Percentiles rank a stretch among this genome's conserved stretches.
phyloP scores from a whole-genome alignment of 257 asterid genomes.

The Buddleja alternifolia region DNA sequence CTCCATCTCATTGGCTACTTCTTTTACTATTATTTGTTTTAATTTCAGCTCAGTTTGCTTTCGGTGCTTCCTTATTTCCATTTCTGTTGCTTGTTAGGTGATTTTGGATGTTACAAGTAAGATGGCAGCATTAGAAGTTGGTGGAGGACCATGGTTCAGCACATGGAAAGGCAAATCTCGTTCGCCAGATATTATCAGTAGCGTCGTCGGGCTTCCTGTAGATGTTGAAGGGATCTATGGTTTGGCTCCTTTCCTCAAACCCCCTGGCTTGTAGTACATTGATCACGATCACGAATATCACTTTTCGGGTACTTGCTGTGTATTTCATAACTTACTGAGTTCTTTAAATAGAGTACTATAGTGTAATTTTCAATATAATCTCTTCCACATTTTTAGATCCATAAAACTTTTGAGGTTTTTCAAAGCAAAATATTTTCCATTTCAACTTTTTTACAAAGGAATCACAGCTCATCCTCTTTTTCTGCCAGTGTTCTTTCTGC shows the following conservation, averaged over 20 bases:
- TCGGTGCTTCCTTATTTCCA: not conserved
- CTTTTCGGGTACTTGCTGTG: too few relatives aligned
- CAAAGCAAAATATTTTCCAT: too few relatives aligned
- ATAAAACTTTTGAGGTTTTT: too few relatives aligned
- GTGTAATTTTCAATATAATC: not conserved
- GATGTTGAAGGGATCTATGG: constrained; percentile 68
- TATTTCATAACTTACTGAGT: too few relatives aligned
- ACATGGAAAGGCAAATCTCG: constrained; percentile 78
- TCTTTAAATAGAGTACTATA: not conserved
- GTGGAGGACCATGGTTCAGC: constrained; percentile 98
- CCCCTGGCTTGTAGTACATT: constrained; percentile 78
- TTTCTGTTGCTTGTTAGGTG: constrained; percentile 44
- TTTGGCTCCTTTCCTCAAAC: constrained; percentile 73
- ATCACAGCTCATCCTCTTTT: constrained; percentile 16
- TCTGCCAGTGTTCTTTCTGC: constrained; percentile 3
- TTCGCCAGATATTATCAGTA: constrained; percentile 60
- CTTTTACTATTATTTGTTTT: too few relatives aligned
- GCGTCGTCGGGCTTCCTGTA: constrained; percentile 62
- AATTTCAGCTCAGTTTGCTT: not conserved
- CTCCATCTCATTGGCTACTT: constrained; percentile 11
- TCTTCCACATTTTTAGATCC: too few relatives aligned
- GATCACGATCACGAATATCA: not conserved
- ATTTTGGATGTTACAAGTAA: constrained; percentile 84
- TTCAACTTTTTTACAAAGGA: too few relatives aligned
- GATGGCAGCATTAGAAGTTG: constrained; percentile 97